phyloP scores from a whole-genome alignment of 495 filamentous ascomycete genomes.

The Penicillium longicatenatum region DNA sequence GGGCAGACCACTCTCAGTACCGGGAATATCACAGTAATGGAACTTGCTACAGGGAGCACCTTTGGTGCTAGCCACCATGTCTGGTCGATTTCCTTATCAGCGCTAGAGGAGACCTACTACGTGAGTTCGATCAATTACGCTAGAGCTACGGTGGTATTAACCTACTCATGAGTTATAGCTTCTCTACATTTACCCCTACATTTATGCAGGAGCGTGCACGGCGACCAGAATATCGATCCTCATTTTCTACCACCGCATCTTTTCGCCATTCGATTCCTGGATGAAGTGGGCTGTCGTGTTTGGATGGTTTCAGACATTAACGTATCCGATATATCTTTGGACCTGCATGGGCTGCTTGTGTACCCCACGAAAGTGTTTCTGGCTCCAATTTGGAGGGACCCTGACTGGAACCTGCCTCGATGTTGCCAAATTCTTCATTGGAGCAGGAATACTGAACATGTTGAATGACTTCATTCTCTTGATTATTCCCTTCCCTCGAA shows the following conservation, averaged over 20 bases:
- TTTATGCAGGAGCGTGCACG: constrained; percentile 36
- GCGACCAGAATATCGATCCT: constrained; percentile 40
- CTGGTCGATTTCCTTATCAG: constrained; percentile 25
- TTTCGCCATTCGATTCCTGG: constrained; percentile 24
- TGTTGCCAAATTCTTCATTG: constrained; percentile 31
- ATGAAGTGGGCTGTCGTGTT: constrained; percentile 19
- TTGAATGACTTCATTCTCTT: constrained; percentile 47
- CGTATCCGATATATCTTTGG: constrained; percentile 26
- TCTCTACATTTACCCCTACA: constrained; percentile 34
- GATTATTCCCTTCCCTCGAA: constrained; percentile 41
- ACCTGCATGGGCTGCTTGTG: constrained; percentile 24
- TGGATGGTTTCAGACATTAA: constrained; percentile 20
- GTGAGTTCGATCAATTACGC: constrained; percentile 2
- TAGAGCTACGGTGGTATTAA: not conserved
- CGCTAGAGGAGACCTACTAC: constrained; percentile 21
- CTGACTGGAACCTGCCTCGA: constrained; percentile 28
- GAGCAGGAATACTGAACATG: constrained; percentile 35
- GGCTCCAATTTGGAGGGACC: constrained; percentile 28
- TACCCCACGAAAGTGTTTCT: constrained; percentile 32
- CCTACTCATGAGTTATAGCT: constrained; percentile 14
- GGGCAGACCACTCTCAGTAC: not conserved
- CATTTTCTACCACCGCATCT: constrained; percentile 37
- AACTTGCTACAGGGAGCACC: constrained; percentile 18
- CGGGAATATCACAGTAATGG: not conserved
- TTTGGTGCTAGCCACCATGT: constrained; percentile 32